phyloP scores from a whole-genome alignment of 805 yeast genomes.

The Candida pseudofarinosa region DNA sequence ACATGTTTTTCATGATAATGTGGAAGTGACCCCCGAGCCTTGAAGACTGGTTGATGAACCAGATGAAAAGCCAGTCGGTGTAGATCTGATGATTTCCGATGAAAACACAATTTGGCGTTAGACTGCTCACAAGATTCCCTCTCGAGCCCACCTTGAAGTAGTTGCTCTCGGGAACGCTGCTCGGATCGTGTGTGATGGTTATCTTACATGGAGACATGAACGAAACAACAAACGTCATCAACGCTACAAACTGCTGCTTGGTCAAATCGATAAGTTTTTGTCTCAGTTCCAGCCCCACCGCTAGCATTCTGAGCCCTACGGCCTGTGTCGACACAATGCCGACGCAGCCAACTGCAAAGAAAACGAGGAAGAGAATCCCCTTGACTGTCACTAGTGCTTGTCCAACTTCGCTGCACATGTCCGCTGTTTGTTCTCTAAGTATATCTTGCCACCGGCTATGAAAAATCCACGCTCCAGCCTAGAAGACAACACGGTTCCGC shows the following conservation, averaged over 20 bases:
- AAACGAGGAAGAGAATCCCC: conserved; percentile 15
- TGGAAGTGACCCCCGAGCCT: conserved; percentile 59
- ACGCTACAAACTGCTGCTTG: conserved; percentile 53
- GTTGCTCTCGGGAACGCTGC: conserved; percentile 14
- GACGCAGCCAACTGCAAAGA: conserved; percentile 18
- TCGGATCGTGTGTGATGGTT: conserved; percentile 45
- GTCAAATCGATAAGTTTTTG: conserved; percentile 49
- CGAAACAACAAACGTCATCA: conserved; percentile 49
- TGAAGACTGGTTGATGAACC: conserved; percentile 80
- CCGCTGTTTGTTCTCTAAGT: too few species aligned
- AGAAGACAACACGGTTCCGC: too few species aligned
- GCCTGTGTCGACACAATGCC: conserved; percentile 47
- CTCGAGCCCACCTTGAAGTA: conserved; percentile 26
- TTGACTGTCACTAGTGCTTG: conserved; percentile 12
- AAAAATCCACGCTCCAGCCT: too few species aligned
- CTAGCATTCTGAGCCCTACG: conserved; percentile 29
- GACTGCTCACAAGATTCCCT: conserved; percentile 18
- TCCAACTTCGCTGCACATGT: too few species aligned
- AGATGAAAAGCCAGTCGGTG: conserved; percentile 86
- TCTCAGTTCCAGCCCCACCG: conserved; percentile 24
- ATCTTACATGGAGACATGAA: conserved; percentile 51
- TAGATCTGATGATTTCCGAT: conserved; percentile 93
- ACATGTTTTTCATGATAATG: conserved; percentile 75
- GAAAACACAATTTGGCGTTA: conserved; percentile 54
- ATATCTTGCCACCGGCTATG: background rate